Evolutionary conservation across 352 stramenopile genomes (phyloP).

Genomic region (Phytophthora europaea): DNA sequence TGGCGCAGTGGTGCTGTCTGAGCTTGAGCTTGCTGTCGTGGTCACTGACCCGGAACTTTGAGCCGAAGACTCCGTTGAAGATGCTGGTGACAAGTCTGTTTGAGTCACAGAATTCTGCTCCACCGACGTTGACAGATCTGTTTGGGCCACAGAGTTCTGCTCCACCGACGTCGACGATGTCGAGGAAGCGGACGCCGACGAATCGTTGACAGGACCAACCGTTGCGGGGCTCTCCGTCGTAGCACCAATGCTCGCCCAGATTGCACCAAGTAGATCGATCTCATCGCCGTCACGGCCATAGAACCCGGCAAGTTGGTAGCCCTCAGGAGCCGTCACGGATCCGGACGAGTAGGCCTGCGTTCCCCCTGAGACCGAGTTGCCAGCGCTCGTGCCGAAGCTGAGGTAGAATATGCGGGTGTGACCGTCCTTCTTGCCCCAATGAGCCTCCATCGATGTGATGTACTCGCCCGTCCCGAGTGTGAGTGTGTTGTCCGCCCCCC

Average conservation of each 20-base stretch:
- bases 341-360: conserved; percentile 5
- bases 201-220: neutral
- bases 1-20: neutral
- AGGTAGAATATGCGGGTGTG: conserved; percentile 14
- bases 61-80: conserved; percentile 2
- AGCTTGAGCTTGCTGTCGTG: neutral
- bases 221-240: neutral
- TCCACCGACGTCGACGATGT: neutral
- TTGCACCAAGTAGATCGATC: conserved; percentile 2
- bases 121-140: conserved; percentile 4
- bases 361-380: conserved; percentile 9
- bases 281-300: conserved; percentile 9
- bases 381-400: conserved; percentile 5
- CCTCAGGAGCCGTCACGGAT: conserved; percentile 9
- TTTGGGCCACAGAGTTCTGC: conserved; percentile 4
- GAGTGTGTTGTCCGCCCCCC: conserved; percentile 9
- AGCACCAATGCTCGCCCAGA: conserved; percentile 6
- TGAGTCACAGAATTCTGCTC: neutral
- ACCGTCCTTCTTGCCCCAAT: conserved; percentile 14
- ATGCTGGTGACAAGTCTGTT: conserved; percentile 3
- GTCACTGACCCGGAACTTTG: neutral
- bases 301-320: conserved; percentile 7
- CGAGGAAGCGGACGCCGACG: neutral
- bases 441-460: conserved; percentile 11
- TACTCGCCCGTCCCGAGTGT: conserved; percentile 4